Evolutionary conservation across 73 alveolate genomes (phyloP).

Genomic region (Paramecium tetraurelia): DNA sequence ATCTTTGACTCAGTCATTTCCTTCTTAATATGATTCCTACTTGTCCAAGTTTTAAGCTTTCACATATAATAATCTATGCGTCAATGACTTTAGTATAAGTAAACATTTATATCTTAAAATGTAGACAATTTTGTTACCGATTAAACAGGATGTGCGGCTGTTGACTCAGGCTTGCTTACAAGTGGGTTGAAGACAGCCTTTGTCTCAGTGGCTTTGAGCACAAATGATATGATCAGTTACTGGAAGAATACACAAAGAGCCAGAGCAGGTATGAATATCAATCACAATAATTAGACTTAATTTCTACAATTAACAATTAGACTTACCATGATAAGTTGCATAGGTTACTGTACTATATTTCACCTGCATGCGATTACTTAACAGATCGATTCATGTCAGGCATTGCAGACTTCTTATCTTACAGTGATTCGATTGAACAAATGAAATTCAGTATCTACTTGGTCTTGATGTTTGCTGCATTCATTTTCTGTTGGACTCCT

Average conservation of each 20-base stretch:
- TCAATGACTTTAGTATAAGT: slow-evolving; percentile 16
- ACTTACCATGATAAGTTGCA: not conserved
- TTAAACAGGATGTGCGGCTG: slow-evolving; percentile 7
- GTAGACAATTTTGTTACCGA: slow-evolving; percentile 17
- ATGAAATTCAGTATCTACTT: slow-evolving; percentile 37
- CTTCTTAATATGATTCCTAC: slow-evolving; percentile 31
- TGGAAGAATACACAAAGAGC: not conserved
- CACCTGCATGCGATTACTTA: slow-evolving; percentile 57
- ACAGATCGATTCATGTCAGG: slow-evolving; percentile 37
- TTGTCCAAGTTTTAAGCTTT: slow-evolving; percentile 24
- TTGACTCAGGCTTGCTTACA: slow-evolving; percentile 23
- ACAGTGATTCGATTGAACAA: not conserved
- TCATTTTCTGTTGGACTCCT: slow-evolving; percentile 59
- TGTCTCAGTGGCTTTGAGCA: slow-evolving; percentile 43
- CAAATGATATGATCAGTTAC: not conserved
- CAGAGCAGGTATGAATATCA: not conserved
- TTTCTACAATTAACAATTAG: not conserved
- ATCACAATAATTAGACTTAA: not conserved
- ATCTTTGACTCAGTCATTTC: slow-evolving; percentile 43
- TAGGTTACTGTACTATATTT: not conserved
- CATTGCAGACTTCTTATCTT: not conserved
- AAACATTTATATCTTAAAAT: not conserved
- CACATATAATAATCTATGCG: not conserved
- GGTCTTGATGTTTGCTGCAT: slow-evolving; percentile 36
- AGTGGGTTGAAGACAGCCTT: slow-evolving; percentile 62